Evolutionary conservation across 169 alveolate genomes (phyloP).

Genomic region (Eimeria zaria): DNA sequence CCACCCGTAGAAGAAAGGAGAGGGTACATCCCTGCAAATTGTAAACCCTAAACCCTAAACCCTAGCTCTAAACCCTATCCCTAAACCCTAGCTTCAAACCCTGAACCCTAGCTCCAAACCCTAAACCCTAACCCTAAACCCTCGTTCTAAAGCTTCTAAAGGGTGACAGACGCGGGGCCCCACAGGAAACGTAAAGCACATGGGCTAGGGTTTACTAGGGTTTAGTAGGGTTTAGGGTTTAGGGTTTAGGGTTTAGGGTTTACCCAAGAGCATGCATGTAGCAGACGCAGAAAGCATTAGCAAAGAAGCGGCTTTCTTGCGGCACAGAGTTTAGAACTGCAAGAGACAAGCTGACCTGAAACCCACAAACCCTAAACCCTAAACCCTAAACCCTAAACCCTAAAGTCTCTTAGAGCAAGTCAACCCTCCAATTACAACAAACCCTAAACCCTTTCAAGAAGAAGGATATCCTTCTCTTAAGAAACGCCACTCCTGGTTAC

Average conservation of each 20-base stretch:
- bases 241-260: neutral
- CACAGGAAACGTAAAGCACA: no score
- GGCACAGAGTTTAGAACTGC: neutral
- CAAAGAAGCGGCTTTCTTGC: slow-evolving; percentile 1
- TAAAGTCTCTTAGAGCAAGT: no score
- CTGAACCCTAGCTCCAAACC: neutral
- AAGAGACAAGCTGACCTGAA: neutral
- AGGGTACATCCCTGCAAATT: neutral
- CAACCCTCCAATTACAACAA: neutral
- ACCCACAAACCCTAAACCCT: neutral
- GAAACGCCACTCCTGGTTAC: no score
- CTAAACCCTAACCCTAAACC: no score
- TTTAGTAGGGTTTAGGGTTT: neutral
- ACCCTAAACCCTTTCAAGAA: neutral
- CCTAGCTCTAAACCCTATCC: neutral
- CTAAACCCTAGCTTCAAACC: no score
- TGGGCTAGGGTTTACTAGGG: no score
- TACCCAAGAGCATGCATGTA: slow-evolving; percentile 10
- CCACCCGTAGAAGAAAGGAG: slow-evolving; percentile 4
- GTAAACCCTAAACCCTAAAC: neutral
- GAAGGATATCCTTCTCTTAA: neutral
- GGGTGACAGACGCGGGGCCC: no score
- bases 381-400: neutral
- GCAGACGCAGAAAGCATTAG: neutral
- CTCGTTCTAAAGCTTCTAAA: no score